Percentiles rank a stretch among this genome's conserved stretches.
Evolutionary conservation across 139 green algal species (phyloP).

Genomic region (Chlamydomonas schloesseri): DNA sequence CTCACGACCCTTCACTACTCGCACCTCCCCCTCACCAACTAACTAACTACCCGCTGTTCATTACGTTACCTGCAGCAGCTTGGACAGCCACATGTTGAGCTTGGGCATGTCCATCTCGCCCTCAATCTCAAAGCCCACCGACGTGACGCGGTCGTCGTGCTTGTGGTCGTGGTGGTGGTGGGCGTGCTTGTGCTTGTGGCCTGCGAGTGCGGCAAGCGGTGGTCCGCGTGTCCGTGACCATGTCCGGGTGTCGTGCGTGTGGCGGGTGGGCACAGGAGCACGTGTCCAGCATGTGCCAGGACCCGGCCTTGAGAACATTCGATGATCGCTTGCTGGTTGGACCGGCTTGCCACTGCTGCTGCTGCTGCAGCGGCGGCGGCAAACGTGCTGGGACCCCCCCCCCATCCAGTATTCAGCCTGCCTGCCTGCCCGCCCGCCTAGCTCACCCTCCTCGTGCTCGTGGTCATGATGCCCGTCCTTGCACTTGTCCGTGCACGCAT

Average conservation of each 20-base stretch:
- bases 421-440: too few relatives aligned
- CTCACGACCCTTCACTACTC: too few relatives aligned
- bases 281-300: too few relatives aligned
- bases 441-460: conserved; percentile 17
- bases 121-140: conserved; percentile 69
- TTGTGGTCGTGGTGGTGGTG: conserved; percentile 39
- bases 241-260: conserved; percentile 39
- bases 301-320: too few relatives aligned
- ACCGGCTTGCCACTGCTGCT: too few relatives aligned
- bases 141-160: conserved; percentile 78
- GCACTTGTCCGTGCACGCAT: neutral
- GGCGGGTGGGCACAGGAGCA: too few relatives aligned
- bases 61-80: conserved; percentile 68
- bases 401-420: too few relatives aligned
- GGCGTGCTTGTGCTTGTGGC: conserved; percentile 3
- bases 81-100: conserved; percentile 82
- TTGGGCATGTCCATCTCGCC: conserved; percentile 72
- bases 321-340: too few relatives aligned
- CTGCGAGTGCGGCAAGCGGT: neutral
- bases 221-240: conserved; percentile 41
- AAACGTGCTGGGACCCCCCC: too few relatives aligned
- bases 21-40: too few relatives aligned
- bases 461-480: neutral
- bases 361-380: too few relatives aligned
- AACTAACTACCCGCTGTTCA: too few relatives aligned